Evolutionary conservation across 2,329 filamentous ascomycete genomes (phyloP).

Genomic region (Coleophoma crateriformis): DNA sequence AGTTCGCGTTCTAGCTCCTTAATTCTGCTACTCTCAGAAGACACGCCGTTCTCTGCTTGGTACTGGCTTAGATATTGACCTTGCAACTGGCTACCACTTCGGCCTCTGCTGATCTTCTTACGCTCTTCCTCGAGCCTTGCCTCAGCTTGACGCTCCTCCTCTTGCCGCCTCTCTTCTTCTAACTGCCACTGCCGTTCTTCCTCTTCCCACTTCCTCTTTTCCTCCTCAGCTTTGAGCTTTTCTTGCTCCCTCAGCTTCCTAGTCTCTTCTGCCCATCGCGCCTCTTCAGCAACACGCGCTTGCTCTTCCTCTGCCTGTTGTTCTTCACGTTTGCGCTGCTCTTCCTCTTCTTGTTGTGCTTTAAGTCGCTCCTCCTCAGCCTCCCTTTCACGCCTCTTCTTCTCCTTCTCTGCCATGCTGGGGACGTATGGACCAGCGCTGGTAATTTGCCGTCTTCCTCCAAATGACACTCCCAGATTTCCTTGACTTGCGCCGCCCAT

Average conservation of each 20-base stretch:
- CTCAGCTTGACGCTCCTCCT: conserved; percentile 70
- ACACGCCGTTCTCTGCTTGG: conserved; percentile 59
- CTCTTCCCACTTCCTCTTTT: conserved; percentile 71
- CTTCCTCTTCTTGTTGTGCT: conserved; percentile 46
- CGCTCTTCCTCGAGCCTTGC: conserved; percentile 62
- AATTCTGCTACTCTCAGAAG: conserved; percentile 61
- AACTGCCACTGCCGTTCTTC: conserved; percentile 72
- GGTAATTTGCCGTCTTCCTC: conserved; percentile 87
- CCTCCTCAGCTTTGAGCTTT: conserved; percentile 55
- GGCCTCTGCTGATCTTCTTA: conserved; percentile 46
- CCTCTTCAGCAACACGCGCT: conserved; percentile 57
- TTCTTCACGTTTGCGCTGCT: conserved; percentile 39
- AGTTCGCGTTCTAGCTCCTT: conserved; percentile 73
- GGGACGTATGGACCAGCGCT: conserved; percentile 74
- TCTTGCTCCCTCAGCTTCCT: conserved; percentile 52
- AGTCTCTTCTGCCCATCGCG: conserved; percentile 61
- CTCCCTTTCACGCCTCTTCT: conserved; percentile 48
- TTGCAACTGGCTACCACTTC: conserved; percentile 63
- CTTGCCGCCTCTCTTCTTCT: conserved; percentile 65
- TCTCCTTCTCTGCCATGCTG: conserved; percentile 79
- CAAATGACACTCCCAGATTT: conserved; percentile 90
- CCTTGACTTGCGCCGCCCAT: conserved; percentile 97
- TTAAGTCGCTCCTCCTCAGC: conserved; percentile 56
- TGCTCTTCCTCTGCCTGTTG: conserved; percentile 55
- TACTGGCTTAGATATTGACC: conserved; percentile 88